Base-by-base conservation (phyloP, 1,284 basidiomycete species). In the Agaricales sp. region DNA sequence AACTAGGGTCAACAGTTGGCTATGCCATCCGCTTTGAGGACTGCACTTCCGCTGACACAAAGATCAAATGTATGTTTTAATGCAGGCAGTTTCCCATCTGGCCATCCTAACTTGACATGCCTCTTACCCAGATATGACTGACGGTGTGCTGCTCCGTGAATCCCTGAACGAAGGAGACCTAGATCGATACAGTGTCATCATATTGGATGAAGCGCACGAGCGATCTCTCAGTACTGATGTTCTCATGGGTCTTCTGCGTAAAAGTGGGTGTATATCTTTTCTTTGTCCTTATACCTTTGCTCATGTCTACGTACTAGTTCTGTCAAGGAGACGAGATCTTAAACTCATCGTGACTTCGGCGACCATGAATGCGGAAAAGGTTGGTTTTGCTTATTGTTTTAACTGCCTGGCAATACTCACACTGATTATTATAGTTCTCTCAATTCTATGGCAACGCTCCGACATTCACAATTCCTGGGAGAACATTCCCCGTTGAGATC, bases 11-110 rank as follows among this genome's bases (percentile, higher is more conserved):
- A 2, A 80, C 80, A 1, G 95, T 99, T 13, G 95, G 95, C 3
- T 98, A 99, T 63, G 90, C 93, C 13, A 98, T 99, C 61, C 90
- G 95, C 53, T 98, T 98, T 59, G 95, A 99, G 65, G 95, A 98
- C 62, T 95, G 92, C 60, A 98, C 95, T 0, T 86, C 86, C 0
- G 71, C 83, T 2, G 85, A 92, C 43, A 99, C 95, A 1, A 92
- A 85, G 65, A 96, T 98, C 64, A 98, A 98, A 70, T 96, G 90
- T 92, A 54, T 55, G 80, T 65, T 21, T n/a, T n/a, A n/a, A n/a
- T n/a, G n/a, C n/a, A n/a, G n/a, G n/a, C n/a, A n/a, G n/a, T n/a
- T n/a, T n/a, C n/a, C n/a, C n/a, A n/a, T n/a, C n/a, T n/a, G n/a
- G n/a, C n/a, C n/a, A n/a, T n/a, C n/a, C n/a, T n/a, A n/a, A n/a